A percentile compares a stretch with the other conserved stretches of the same genome.
Conservation (phyloP, 805 yeast species). For the Ogataea paraovalis region DNA sequence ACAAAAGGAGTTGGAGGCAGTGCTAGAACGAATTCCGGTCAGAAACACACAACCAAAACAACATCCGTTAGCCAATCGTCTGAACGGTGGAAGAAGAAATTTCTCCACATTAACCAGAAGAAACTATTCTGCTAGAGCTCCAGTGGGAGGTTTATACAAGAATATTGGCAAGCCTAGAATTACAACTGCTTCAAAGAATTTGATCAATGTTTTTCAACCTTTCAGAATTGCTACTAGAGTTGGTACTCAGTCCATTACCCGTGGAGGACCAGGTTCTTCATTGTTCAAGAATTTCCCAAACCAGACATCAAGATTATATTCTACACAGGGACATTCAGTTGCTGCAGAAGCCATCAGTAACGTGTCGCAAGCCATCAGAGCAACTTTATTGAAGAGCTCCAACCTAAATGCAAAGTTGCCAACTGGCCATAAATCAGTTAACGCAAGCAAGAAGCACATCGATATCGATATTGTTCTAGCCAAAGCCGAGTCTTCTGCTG, state of each 20-base stretch:
- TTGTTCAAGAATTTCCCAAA: constrained; percentile 34
- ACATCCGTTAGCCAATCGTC: constrained; percentile 21
- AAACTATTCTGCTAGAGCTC: constrained; percentile 8
- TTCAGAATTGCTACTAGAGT: constrained; percentile 22
- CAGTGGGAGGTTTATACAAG: constrained; percentile 11
- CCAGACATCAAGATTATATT: constrained; percentile 36
- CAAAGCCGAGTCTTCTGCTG: constrained; percentile 19
- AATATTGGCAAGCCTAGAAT: constrained; percentile 11
- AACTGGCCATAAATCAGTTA: constrained; percentile 16
- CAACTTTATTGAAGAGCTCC: constrained; percentile 31
- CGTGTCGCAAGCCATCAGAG: constrained; percentile 47
- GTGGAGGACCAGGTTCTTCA: constrained; percentile 26
- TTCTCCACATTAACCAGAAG: constrained; percentile 22
- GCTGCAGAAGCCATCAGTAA: constrained; percentile 57
- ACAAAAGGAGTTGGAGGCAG: constrained; percentile 29
- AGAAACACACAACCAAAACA: constrained; percentile 19
- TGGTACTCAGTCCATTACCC: constrained; percentile 15
- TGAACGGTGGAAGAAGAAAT: constrained; percentile 18
- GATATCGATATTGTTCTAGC: constrained; percentile 32
- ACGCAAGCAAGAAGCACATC: constrained; percentile 27
- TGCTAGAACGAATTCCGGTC: constrained; percentile 39
- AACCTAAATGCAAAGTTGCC: constrained; percentile 23
- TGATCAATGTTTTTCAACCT: constrained; percentile 26
- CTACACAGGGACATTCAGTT: constrained; percentile 33
- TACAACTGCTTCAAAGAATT: constrained; percentile 15